Evolutionary conservation across 2,329 filamentous ascomycete species (phyloP), one percentile per base, ranked within the genome.

Genomic region (Scortechinia acanthostroma): DNA sequence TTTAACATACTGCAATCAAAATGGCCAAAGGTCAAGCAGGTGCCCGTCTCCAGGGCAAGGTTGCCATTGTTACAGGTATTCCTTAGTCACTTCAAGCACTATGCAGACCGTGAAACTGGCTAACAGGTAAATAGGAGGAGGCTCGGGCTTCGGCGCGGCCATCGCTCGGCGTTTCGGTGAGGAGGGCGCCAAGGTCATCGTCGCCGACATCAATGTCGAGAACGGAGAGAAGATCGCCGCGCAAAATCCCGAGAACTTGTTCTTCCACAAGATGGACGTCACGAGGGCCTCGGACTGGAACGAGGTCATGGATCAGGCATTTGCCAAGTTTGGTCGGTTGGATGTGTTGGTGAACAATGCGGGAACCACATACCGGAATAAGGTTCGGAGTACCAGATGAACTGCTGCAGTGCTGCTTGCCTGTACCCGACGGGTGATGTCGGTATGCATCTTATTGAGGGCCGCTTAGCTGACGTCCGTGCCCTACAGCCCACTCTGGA

Each of bases 21-120:
- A 40, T 40, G 35, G 35, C 35, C 20, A 13, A 6, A 13, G 25
- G 10, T 30, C 35, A 40, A 40, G n/a, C n/a, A n/a, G 35, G 35
- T 19, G 6, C 6, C 22, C 58, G 65, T 45, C 56, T 70, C 10
- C 57, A 62, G 46, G 65, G 63, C 46, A 70, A 70, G 50, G 64
- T 69, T 33, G 64, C 65, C 49, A 66, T 69, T 42, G 63, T 70
- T 20, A 70, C 66, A 16, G 66, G 66, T 68, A 52, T 42, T 53
- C 48, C 15, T 21, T 19, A 13, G 25, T n/a, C 25, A n/a, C 25
- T 30, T 10, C n/a, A 10, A 10, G n/a, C n/a, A 30, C 10, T 30
- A 30, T 30, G 10, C n/a, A 30, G 10, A 30, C 25, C 10, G n/a
- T n/a, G n/a, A n/a, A n/a, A n/a, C n/a, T n/a, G 25, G n/a, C 25